Evolutionary conservation across 805 yeast species (phyloP).

Genomic region (Cyberlindnera maritima): DNA sequence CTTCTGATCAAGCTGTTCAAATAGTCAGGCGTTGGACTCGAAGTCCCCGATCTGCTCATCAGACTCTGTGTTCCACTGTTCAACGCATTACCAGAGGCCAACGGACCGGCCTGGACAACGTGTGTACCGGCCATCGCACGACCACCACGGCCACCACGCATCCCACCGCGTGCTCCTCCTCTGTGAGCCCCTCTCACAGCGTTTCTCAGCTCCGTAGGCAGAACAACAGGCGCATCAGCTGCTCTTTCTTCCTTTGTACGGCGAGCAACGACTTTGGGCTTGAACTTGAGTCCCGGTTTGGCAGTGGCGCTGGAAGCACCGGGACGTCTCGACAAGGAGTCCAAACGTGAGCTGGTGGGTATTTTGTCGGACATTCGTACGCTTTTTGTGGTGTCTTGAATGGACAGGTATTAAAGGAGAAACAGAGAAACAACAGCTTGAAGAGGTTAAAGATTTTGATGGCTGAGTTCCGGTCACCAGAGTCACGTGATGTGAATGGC

Average conservation of each 20-base stretch:
- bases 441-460: neutral
- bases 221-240: constrained; percentile 55
- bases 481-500: no score
- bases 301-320: constrained; percentile 28
- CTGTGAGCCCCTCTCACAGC: constrained; percentile 3
- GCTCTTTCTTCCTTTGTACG: constrained; percentile 82
- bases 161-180: constrained; percentile 18
- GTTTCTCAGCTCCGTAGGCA: constrained; percentile 6
- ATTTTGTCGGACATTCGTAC: constrained; percentile 26
- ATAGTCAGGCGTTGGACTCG: constrained; percentile 42
- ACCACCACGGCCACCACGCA: constrained; percentile 24
- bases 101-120: constrained; percentile 69
- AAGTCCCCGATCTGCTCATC: constrained; percentile 25
- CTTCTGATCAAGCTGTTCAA: constrained; percentile 34
- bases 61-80: constrained; percentile 15
- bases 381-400: no score
- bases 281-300: constrained; percentile 66
- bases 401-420: neutral
- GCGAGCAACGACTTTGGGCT: constrained; percentile 85
- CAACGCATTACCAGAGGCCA: constrained; percentile 50
- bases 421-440: neutral
- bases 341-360: constrained; percentile 32
- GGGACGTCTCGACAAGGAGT: constrained; percentile 34
- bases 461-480: no score
- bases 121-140: constrained; percentile 47